Evolutionary conservation across 805 yeast genomes (phyloP), one percentile per base, ranked within the genome.

Genomic region (Saturnispora halmiae): DNA sequence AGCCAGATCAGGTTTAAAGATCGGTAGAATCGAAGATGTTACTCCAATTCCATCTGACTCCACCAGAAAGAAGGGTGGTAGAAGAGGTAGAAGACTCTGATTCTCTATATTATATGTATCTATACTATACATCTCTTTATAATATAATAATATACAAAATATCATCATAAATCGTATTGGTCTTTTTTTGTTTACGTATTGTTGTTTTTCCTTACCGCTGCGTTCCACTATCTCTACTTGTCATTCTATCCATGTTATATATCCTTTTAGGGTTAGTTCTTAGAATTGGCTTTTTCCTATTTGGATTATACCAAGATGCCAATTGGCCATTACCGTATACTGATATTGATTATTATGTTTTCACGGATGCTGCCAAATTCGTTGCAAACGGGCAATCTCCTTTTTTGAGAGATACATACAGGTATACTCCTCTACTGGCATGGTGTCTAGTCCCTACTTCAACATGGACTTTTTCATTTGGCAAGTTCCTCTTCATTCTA

Each of bases 31-130:
- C 62, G 99, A 94, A 79, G 99, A 92, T 72, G 98, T 92, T 59
- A 92, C 99, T 60, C 98, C 98, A 72, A 88, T 92, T 64, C 99
- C 99, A 72, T 92, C 98, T 60, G 99, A 92, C 75, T 88, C 97
- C 64, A 94, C 98, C 72, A 92, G 99, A 83, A 85, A 90, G 86
- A 94, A 92, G 94, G 98, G 98, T 86, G 99, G 99, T 85, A 92
- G 98, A 80, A 88, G 99, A 82, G 99, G 99, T 90, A 90, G 98
- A 82, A 87, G 99, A 84, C 82, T 88, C 50, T 61, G 55, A 59
- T 48, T 51, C 30, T 46, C 35, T 34, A 32, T 30, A 35, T 29
- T 40, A 21, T 37, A 13, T 32, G 31, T 42, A 15, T 34, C 32
- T 32, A 35, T 31, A 38, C 18, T 36, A 26, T 42, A 39, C 44